Conservation (phyloP, 257 asterid species). For the Gentiana straminea region DNA sequence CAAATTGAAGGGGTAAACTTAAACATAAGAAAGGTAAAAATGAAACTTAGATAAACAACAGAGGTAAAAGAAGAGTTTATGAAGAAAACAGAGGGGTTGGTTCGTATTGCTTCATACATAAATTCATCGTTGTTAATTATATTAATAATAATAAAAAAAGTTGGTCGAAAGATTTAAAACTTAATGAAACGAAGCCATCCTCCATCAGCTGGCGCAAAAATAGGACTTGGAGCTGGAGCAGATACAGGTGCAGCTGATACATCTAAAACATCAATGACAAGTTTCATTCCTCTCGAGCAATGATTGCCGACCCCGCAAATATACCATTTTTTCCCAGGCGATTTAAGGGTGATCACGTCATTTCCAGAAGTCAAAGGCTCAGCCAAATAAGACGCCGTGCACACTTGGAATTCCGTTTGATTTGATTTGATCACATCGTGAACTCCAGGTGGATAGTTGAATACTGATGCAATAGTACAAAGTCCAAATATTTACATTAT, state of each 20-base stretch:
- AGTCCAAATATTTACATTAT: neutral
- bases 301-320: constrained; percentile 24
- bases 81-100: too few species aligned
- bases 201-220: too few species aligned
- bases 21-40: too few species aligned
- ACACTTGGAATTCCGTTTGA: constrained; percentile 16
- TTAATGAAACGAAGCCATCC: too few species aligned
- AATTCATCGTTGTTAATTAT: too few species aligned
- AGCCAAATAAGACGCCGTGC: constrained; percentile 3
- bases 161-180: too few species aligned
- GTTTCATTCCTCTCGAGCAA: constrained; percentile 22
- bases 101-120: too few species aligned
- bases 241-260: constrained; percentile 9
- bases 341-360: constrained; percentile 15
- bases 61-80: too few species aligned
- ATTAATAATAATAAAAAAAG: too few species aligned
- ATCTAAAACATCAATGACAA: constrained; percentile 17
- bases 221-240: constrained; percentile 8
- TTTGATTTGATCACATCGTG: constrained; percentile 27
- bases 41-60: too few species aligned
- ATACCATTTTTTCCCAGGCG: constrained; percentile 34
- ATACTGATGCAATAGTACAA: constrained; percentile 14
- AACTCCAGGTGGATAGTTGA: constrained; percentile 24
- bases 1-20: too few species aligned
- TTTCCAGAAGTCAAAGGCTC: constrained; percentile 12